Base-by-base conservation (phyloP, 139 green algal genomes). In the Picochlorum sp. region DNA sequence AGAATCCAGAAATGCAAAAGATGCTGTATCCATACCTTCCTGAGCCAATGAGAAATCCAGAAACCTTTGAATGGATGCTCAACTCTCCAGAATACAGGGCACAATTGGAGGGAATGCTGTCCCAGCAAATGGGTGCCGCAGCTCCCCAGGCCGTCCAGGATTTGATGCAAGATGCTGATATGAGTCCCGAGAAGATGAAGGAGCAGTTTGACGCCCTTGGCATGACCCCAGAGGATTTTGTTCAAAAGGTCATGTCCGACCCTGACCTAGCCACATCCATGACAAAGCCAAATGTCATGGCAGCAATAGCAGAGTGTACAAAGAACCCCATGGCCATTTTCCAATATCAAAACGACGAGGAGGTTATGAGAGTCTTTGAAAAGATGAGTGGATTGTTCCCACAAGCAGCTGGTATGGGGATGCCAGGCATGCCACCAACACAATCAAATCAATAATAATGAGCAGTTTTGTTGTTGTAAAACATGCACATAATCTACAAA, bases 11-110 rank as follows among this genome's bases (percentile, higher is more conserved):
- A 47, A 74, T 78, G 71, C 88, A 95, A 74, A 85, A 95, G 72
- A 88, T 90, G 80, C 66, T 95, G 52, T 95, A 95, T 78, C 85
- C 85, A 0, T 89, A 95, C 81, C 76, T 95, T 57, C 88, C 88
- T 4, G 86, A 94, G 73, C 77, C 77, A 8, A 95, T 95, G 88
- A 82, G 87, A 74, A 94, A 92, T 71, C 84, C 81, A 0, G 31
- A 85, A 57, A 90, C 81, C 45, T 92, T 95, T 38, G 82, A 92
- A 73, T 94, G 84, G 84, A 94, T 95, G 85, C 71, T 95, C 37
- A 79, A 74, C 54, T 61, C 18, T 41, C 34, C 47, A 64, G 37
- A 66, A 41, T 66, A 66, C 60, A 55, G 65, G 18, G 4, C 44
- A 28, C 78, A 85, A 73, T 76, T 91, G 50, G 76, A 88, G 60